These are phyloP conservation scores for Inonotus hispidus DNA, from an alignment of 1,284 basidiomycete genomes.

Conservation along the genomic window DNA sequence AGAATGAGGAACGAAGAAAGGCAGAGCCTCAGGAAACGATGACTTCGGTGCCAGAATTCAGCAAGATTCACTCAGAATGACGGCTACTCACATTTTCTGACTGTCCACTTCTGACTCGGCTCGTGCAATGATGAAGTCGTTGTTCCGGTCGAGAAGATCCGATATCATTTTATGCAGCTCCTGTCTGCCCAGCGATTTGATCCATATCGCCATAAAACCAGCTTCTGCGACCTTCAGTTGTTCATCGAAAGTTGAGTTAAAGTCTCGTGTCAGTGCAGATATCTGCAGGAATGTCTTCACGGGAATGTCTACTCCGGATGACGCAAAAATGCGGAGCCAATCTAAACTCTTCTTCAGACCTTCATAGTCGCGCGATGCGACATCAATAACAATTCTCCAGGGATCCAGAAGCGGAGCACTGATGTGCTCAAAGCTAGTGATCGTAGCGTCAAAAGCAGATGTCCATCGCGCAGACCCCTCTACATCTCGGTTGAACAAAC, in stretches of 20 bases:
- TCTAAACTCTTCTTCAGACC: slow-evolving; percentile 47
- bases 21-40: slow-evolving; percentile 49
- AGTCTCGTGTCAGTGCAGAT: slow-evolving; percentile 35
- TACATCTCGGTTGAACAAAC: slow-evolving; percentile 51
- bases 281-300: slow-evolving; percentile 44
- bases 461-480: slow-evolving; percentile 29
- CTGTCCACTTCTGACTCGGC: slow-evolving; percentile 29
- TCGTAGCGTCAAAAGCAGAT: slow-evolving; percentile 8
- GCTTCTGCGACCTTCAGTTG: slow-evolving; percentile 44
- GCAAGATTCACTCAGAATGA: background rate
- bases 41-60: slow-evolving; percentile 25
- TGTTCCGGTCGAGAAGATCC: slow-evolving; percentile 41
- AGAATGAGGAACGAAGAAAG: slow-evolving; percentile 53
- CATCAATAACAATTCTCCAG: slow-evolving; percentile 46
- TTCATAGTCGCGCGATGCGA: slow-evolving; percentile 38
- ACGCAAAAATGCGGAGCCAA: slow-evolving; percentile 63
- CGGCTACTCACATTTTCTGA: slow-evolving; percentile 32
- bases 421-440: slow-evolving; percentile 15
- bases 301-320: slow-evolving; percentile 66
- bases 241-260: slow-evolving; percentile 38
- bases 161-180: slow-evolving; percentile 48
- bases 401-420: slow-evolving; percentile 40
- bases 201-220: slow-evolving; percentile 46
- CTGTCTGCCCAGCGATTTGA: slow-evolving; percentile 50
- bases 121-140: slow-evolving; percentile 32